phyloP scores from a whole-genome alignment of 176 grass and related monocot genomes.

The Oryza brachyantha region DNA sequence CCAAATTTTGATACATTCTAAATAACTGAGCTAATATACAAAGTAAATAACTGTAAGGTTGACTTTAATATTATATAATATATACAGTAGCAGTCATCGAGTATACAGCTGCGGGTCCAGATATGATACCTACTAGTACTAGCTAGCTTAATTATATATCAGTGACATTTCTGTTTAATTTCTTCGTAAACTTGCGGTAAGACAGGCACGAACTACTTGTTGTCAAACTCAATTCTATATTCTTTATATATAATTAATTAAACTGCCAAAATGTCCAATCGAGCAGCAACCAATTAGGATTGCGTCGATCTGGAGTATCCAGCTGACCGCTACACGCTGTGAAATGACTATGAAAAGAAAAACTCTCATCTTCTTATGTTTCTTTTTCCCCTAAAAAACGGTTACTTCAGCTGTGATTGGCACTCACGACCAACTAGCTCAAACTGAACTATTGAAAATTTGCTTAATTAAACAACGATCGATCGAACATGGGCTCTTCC shows the following conservation, averaged over 20 bases:
- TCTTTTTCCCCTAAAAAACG: background rate
- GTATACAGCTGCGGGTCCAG: background rate
- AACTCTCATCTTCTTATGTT: background rate
- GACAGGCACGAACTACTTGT: background rate
- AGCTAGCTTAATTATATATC: background rate
- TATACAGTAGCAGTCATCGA: background rate
- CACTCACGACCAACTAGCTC: conserved; percentile 18
- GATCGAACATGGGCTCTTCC: background rate
- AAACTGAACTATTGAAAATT: background rate
- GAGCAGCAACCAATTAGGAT: background rate
- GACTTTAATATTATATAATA: too few relatives aligned
- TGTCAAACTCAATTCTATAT: conserved; percentile 1
- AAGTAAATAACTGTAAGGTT: too few relatives aligned
- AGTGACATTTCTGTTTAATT: background rate
- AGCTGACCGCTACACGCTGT: background rate
- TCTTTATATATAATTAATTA: background rate
- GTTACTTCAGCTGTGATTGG: conserved; percentile 20
- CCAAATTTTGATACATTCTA: too few relatives aligned
- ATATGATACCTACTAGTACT: background rate
- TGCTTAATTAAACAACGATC: conserved; percentile 1
- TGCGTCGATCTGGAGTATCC: background rate
- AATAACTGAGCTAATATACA: too few relatives aligned
- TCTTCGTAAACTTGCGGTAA: background rate
- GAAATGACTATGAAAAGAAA: conserved; percentile 1
- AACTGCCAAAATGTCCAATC: background rate